Evolutionary conservation across 805 yeast species (phyloP).

Genomic region (Alloascoidea africana): DNA sequence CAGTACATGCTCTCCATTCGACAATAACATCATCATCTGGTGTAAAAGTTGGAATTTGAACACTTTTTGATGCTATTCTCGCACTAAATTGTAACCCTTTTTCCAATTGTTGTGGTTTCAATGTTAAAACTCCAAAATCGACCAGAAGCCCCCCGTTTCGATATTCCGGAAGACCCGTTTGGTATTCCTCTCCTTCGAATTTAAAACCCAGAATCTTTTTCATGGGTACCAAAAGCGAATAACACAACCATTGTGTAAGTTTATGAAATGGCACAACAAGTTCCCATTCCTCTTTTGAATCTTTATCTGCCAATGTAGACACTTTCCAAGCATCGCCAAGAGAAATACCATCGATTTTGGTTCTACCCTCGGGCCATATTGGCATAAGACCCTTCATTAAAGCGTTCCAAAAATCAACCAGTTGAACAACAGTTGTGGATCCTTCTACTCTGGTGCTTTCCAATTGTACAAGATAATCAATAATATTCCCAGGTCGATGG

Average conservation of each 20-base stretch:
- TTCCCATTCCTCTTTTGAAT: slow-evolving; percentile 18
- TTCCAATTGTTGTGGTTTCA: slow-evolving; percentile 25
- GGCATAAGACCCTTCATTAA: slow-evolving; percentile 39
- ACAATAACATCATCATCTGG: slow-evolving; percentile 47
- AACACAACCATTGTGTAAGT: slow-evolving; percentile 52
- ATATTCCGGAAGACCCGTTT: slow-evolving; percentile 46
- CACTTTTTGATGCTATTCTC: slow-evolving; percentile 9
- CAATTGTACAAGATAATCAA: slow-evolving; percentile 27
- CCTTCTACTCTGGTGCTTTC: too few species aligned
- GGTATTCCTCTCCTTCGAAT: slow-evolving; percentile 24
- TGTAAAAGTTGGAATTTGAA: slow-evolving; percentile 25
- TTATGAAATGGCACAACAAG: slow-evolving; percentile 48
- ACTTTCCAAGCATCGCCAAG: slow-evolving; percentile 49
- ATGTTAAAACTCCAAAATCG: slow-evolving; percentile 33
- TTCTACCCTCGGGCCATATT: slow-evolving; percentile 50
- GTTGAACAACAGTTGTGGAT: slow-evolving; percentile 20
- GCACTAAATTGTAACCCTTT: slow-evolving; percentile 24
- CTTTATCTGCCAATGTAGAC: slow-evolving; percentile 2
- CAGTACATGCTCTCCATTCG: slow-evolving; percentile 53
- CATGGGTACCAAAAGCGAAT: slow-evolving; percentile 41
- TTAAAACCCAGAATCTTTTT: slow-evolving; percentile 24
- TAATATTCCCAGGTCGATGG: slow-evolving; percentile 37
- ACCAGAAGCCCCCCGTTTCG: slow-evolving; percentile 52
- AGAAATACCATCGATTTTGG: slow-evolving; percentile 30
- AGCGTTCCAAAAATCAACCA: slow-evolving; percentile 35